phyloP scores from a whole-genome alignment of 768 basidiomycete genomes.

The Rickenella mellea region DNA sequence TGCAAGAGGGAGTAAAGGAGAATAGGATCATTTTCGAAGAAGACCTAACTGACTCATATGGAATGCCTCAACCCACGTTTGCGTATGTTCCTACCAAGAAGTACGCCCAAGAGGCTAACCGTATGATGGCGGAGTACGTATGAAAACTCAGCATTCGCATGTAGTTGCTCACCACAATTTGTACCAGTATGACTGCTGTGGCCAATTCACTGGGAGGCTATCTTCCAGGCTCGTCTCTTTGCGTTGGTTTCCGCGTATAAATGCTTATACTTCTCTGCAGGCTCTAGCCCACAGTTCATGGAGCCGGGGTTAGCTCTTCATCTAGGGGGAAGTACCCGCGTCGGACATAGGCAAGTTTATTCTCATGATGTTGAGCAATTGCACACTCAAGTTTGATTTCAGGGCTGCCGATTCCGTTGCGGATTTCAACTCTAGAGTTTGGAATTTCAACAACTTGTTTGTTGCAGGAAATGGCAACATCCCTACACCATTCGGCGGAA shows the following conservation, averaged over 20 bases:
- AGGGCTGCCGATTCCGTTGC: conserved; percentile 15
- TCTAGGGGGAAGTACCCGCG: conserved; percentile 9
- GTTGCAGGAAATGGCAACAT: conserved; percentile 22
- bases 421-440: conserved; percentile 15
- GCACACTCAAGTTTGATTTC: conserved; percentile 6
- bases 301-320: conserved; percentile 13
- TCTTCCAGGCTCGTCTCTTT: conserved; percentile 22
- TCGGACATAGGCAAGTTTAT: neutral
- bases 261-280: no score
- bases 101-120: conserved; percentile 7
- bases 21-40: conserved; percentile 13
- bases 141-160: neutral
- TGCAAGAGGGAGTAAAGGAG: conserved; percentile 6
- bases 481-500: conserved; percentile 14
- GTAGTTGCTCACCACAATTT: neutral
- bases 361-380: no score
- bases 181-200: conserved; percentile 17
- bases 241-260: neutral
- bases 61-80: conserved; percentile 26
- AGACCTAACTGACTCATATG: conserved; percentile 17
- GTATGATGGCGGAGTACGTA: conserved; percentile 14
- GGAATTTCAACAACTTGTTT: conserved; percentile 19
- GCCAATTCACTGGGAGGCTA: conserved; percentile 22
- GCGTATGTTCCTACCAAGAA: conserved; percentile 9
- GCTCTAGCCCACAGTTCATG: conserved; percentile 23